phyloP scores from a whole-genome alignment of 495 filamentous ascomycete species.

The Penicillium goetzii region DNA sequence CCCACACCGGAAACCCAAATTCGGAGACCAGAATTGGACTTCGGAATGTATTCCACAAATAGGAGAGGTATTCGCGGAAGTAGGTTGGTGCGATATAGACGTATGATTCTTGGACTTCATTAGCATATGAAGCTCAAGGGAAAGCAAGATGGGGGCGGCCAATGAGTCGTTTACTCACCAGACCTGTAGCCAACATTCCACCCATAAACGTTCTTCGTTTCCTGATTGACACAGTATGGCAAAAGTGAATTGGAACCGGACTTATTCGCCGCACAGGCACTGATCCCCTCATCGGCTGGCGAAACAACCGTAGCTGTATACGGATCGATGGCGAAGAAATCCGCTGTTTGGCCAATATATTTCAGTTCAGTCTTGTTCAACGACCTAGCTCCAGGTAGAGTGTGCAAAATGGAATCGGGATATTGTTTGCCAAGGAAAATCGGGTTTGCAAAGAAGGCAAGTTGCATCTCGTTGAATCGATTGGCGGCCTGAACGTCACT shows the following conservation, averaged over 20 bases:
- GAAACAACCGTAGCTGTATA: slow-evolving; percentile 50
- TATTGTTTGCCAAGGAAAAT: slow-evolving; percentile 48
- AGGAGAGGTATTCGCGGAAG: slow-evolving; percentile 45
- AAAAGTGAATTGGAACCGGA: slow-evolving; percentile 34
- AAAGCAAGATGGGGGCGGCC: background rate
- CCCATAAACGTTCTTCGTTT: slow-evolving; percentile 39
- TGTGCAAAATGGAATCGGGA: slow-evolving; percentile 38
- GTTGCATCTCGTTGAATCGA: slow-evolving; percentile 45
- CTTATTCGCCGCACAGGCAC: slow-evolving; percentile 37
- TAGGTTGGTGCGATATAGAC: slow-evolving; percentile 48
- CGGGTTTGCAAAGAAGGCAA: slow-evolving; percentile 45
- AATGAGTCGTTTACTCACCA: background rate
- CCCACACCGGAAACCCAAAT: slow-evolving; percentile 45
- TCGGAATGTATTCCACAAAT: slow-evolving; percentile 50
- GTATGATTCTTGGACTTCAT: slow-evolving; percentile 30
- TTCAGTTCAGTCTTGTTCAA: slow-evolving; percentile 40
- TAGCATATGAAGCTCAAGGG: background rate
- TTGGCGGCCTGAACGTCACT: slow-evolving; percentile 41
- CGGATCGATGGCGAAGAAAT: slow-evolving; percentile 52
- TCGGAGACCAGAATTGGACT: slow-evolving; percentile 42
- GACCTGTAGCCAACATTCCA: slow-evolving; percentile 50
- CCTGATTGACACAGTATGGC: slow-evolving; percentile 46
- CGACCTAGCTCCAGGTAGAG: slow-evolving; percentile 29
- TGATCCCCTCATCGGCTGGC: slow-evolving; percentile 38
- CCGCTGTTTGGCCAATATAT: slow-evolving; percentile 41